Conservation (phyloP, 2,329 filamentous ascomycete species). For the Colletotrichum tanaceti region DNA sequence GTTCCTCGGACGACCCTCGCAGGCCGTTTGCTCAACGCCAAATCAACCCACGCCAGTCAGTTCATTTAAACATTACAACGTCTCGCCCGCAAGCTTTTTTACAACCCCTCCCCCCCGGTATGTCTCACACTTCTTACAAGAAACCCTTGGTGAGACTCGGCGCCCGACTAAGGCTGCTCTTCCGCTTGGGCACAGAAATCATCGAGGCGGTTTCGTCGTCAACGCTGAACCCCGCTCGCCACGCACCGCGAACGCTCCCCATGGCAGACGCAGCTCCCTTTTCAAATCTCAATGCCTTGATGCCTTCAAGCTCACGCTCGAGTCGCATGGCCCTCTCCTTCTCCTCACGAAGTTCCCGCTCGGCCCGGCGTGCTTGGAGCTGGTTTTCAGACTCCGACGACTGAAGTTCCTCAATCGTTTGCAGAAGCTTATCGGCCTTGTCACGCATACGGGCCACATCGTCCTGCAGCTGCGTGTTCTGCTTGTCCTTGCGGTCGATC, state of each 20-base stretch:
- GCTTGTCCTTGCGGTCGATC: constrained; percentile 92
- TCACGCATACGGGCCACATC: constrained; percentile 88
- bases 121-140: constrained; percentile 57
- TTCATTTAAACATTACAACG: constrained; percentile 36
- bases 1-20: constrained; percentile 1
- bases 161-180: constrained; percentile 71
- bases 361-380: constrained; percentile 83
- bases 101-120: not conserved
- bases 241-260: constrained; percentile 48
- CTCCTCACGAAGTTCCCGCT: constrained; percentile 91
- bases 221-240: constrained; percentile 50
- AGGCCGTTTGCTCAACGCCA: constrained; percentile 26
- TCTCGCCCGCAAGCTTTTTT: constrained; percentile 21
- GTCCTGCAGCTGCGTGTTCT: constrained; percentile 81
- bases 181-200: constrained; percentile 71
- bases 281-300: constrained; percentile 81
- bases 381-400: constrained; percentile 85
- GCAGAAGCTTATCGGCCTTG: constrained; percentile 88
- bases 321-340: constrained; percentile 82
- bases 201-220: constrained; percentile 54
- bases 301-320: constrained; percentile 88
- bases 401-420: constrained; percentile 94
- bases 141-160: constrained; percentile 84
- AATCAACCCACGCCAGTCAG: constrained; percentile 14
- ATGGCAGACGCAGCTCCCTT: constrained; percentile 56